Percentiles rank a stretch among this genome's conserved stretches.
These are phyloP conservation scores for Fonsecaea pugnacius DNA, from an alignment of 2,329 filamentous ascomycete species.

Conservation along the genomic window DNA sequence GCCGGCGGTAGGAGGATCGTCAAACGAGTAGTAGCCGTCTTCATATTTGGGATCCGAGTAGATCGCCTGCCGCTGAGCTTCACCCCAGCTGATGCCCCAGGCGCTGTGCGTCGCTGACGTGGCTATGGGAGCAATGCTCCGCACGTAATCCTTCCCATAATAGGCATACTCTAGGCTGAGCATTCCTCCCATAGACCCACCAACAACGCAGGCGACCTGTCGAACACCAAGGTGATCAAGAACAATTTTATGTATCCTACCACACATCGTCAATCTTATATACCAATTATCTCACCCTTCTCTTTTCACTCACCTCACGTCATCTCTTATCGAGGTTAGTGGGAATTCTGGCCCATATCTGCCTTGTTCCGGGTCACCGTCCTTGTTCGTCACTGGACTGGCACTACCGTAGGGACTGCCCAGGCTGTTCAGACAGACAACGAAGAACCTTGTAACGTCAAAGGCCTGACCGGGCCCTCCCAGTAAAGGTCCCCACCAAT, in stretches of 20 bases:
- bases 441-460: conserved; percentile 58
- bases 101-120: conserved; percentile 61
- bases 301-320: conserved; percentile 73
- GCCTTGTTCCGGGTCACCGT: conserved; percentile 73
- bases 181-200: conserved; percentile 65
- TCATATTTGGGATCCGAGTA: conserved; percentile 99
- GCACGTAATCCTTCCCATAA: conserved; percentile 66
- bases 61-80: conserved; percentile 69
- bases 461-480: conserved; percentile 59
- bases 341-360: conserved; percentile 95
- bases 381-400: conserved; percentile 72
- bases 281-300: background rate
- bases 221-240: conserved; percentile 60
- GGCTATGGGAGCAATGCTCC: conserved; percentile 59
- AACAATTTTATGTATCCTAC: conserved; percentile 59
- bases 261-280: conserved; percentile 22
- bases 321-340: conserved; percentile 90
- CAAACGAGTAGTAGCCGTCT: conserved; percentile 89
- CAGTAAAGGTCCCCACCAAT: conserved; percentile 63
- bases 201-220: conserved; percentile 60
- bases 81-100: conserved; percentile 65
- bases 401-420: conserved; percentile 61
- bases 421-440: conserved; percentile 60
- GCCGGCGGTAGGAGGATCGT: conserved; percentile 83
- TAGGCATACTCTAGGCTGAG: conserved; percentile 67